A percentile compares a stretch with the other conserved stretches of the same genome.
phyloP scores from a whole-genome alignment of 306 rosid genomes.

The Citrullus mucosospermus region DNA sequence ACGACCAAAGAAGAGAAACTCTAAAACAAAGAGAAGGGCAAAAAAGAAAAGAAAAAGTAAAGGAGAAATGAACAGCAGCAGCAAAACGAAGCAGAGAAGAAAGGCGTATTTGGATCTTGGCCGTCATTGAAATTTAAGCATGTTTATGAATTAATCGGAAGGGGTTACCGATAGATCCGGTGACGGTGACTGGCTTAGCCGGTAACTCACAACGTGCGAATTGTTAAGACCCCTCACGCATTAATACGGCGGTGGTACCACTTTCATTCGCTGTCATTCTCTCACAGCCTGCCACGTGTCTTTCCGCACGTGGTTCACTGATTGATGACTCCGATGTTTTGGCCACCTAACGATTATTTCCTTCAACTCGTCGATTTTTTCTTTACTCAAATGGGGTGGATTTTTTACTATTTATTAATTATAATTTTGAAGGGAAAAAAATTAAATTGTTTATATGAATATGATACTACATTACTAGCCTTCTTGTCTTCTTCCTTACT shows the following conservation, averaged over 20 bases:
- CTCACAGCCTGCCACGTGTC: not conserved
- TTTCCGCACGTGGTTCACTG: constrained; percentile 2
- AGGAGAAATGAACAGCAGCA: not conserved
- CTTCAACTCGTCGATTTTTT: not conserved
- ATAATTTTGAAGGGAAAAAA: not conserved
- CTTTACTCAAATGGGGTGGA: not conserved
- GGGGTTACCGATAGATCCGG: constrained; percentile 28
- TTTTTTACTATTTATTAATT: not conserved
- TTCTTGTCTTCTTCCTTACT: not conserved
- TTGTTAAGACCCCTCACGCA: not conserved
- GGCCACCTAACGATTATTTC: constrained; percentile 6
- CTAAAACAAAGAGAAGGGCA: constrained; percentile 10
- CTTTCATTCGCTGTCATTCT: not conserved
- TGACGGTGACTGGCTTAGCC: constrained; percentile 25
- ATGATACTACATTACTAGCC: not conserved
- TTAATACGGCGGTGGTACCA: constrained; percentile 5
- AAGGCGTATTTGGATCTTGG: constrained; percentile 19
- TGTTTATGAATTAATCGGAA: constrained; percentile 1
- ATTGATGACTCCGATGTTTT: not conserved
- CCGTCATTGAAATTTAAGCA: constrained; percentile 16
- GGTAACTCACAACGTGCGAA: constrained; percentile 60
- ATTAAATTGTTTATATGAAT: not conserved
- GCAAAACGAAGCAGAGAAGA: constrained; percentile 1
- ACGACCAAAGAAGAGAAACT: not conserved
- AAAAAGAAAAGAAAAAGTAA: not conserved